Evolutionary conservation across 257 asterid genomes (phyloP).

Genomic region (Ehretia macrophylla): DNA sequence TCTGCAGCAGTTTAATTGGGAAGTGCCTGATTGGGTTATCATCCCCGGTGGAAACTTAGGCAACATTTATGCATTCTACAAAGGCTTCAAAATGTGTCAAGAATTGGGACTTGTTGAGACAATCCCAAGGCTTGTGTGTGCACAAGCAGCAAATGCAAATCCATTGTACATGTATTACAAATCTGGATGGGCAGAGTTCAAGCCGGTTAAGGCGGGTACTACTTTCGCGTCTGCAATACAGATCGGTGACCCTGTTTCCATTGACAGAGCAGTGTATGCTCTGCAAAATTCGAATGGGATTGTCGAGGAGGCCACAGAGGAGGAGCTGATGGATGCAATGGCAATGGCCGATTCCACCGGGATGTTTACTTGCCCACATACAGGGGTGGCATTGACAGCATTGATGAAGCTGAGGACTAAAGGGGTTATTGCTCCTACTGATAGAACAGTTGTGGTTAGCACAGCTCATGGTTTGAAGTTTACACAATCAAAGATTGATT

Average conservation of each 20-base stretch:
- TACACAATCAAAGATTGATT: conserved; percentile 51
- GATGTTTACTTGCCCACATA: conserved; percentile 58
- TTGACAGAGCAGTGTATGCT: conserved; percentile 48
- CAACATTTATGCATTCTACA: conserved; percentile 52
- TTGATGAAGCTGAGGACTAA: conserved; percentile 38
- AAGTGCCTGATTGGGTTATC: conserved; percentile 65
- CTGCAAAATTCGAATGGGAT: conserved; percentile 38
- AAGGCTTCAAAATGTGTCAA: conserved; percentile 56
- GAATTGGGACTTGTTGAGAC: conserved; percentile 43
- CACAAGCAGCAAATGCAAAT: conserved; percentile 51
- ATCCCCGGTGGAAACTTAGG: conserved; percentile 57
- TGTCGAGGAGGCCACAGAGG: conserved; percentile 60
- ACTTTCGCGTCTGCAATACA: conserved; percentile 59
- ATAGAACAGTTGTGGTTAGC: conserved; percentile 54
- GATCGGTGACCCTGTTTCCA: conserved; percentile 62
- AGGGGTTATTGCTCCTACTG: conserved; percentile 42
- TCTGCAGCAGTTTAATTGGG: conserved; percentile 55
- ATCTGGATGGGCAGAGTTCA: conserved; percentile 40
- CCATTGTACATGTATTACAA: conserved; percentile 37
- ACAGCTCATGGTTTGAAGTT: conserved; percentile 63
- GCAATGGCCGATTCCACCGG: conserved; percentile 62
- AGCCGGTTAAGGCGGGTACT: conserved; percentile 27
- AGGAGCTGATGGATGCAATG: conserved; percentile 58
- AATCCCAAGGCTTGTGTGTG: conserved; percentile 53
- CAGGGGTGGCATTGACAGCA: conserved; percentile 51